A percentile compares a stretch with the other conserved stretches of the same genome.
Conservation (phyloP, 2,329 filamentous ascomycete genomes). For the Colletotrichum sp. region DNA sequence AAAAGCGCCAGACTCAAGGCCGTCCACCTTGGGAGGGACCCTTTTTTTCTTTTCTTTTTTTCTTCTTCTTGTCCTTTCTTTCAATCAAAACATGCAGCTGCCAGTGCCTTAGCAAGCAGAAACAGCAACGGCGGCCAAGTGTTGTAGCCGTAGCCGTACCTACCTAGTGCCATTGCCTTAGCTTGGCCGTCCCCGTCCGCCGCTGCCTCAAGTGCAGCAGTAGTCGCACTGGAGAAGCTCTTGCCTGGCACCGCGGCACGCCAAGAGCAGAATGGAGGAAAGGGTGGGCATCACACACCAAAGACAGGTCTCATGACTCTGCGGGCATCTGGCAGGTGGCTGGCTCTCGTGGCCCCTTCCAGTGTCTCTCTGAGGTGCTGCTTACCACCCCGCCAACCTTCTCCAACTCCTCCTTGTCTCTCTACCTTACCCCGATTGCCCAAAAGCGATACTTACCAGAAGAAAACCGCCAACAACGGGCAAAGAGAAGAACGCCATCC, state of each 20-base stretch:
- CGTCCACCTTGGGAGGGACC: neutral
- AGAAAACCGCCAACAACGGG: neutral
- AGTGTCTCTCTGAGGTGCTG: neutral
- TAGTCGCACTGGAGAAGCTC: neutral
- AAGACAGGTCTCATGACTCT: constrained; percentile 19
- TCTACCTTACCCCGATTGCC: neutral
- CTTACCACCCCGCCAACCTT: neutral
- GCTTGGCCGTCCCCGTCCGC: neutral
- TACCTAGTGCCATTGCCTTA: neutral
- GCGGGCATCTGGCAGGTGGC: constrained; percentile 11
- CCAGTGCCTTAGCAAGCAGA: neutral
- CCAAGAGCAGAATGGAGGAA: neutral
- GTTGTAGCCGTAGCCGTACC: neutral
- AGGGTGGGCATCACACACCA: constrained; percentile 6
- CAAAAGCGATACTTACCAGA: neutral
- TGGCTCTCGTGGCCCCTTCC: constrained; percentile 13
- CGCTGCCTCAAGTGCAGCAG: neutral
- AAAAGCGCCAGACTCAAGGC: neutral
- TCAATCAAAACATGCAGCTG: constrained; percentile 2
- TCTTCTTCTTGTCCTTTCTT: neutral
- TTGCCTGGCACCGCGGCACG: neutral
- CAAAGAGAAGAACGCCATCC: neutral
- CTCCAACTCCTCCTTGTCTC: neutral
- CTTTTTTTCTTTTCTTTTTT: neutral
- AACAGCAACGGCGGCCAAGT: neutral